Conservation (phyloP, 2,329 filamentous ascomycete species). For the Cercospora zeae-maydis region DNA sequence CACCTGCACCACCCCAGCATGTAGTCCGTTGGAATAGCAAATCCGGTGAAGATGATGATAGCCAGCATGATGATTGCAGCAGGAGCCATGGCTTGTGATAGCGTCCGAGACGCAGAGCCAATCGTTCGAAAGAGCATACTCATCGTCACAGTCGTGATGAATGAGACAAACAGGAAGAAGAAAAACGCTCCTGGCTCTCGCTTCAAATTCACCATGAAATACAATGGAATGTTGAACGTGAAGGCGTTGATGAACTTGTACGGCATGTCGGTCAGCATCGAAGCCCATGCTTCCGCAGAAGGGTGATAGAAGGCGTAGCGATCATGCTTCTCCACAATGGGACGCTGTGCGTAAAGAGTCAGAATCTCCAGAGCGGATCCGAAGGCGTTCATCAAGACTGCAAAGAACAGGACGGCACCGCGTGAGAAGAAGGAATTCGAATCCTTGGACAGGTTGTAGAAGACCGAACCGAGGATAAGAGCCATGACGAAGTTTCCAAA, state of each 20-base stretch:
- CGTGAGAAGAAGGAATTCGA: slow-evolving; percentile 73
- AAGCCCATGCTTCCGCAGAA: slow-evolving; percentile 79
- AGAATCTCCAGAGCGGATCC: slow-evolving; percentile 77
- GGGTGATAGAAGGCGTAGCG: slow-evolving; percentile 88
- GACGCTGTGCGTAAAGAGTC: slow-evolving; percentile 81
- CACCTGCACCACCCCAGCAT: slow-evolving; percentile 80
- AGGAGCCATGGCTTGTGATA: slow-evolving; percentile 56
- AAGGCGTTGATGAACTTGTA: slow-evolving; percentile 74
- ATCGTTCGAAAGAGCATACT: slow-evolving; percentile 84
- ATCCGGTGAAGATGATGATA: slow-evolving; percentile 66
- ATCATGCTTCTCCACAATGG: slow-evolving; percentile 86
- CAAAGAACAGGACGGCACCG: slow-evolving; percentile 80
- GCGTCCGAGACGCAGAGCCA: slow-evolving; percentile 68
- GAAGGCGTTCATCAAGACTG: slow-evolving; percentile 82
- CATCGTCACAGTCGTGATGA: slow-evolving; percentile 71
- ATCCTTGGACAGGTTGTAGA: slow-evolving; percentile 67
- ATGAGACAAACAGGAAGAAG: slow-evolving; percentile 75
- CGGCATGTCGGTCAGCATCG: slow-evolving; percentile 81
- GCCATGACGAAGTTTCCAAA: slow-evolving; percentile 72
- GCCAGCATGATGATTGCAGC: slow-evolving; percentile 59
- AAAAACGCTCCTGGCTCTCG: slow-evolving; percentile 75
- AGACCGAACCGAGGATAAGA: slow-evolving; percentile 75
- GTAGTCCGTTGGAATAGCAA: slow-evolving; percentile 55
- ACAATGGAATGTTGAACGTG: slow-evolving; percentile 73
- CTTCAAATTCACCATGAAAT: slow-evolving; percentile 82